phyloP scores from a whole-genome alignment of 2,329 filamentous ascomycete species.

The Cryphonectria carpinicola region DNA sequence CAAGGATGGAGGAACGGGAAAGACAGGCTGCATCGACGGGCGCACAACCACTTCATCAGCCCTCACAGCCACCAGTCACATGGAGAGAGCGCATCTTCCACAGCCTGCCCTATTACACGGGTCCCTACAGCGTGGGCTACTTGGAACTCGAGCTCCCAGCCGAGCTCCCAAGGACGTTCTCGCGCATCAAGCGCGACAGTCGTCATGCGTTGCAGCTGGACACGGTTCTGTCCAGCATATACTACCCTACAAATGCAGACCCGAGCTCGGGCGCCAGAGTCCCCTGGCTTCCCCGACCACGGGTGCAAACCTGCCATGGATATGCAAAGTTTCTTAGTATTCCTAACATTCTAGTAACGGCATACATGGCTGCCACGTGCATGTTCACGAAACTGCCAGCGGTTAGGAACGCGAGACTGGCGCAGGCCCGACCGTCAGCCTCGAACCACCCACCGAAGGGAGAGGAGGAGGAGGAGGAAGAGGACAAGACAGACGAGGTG shows the following conservation, averaged over 20 bases:
- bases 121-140: conserved; percentile 70
- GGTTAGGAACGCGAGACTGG: conserved; percentile 62
- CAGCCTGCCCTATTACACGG: conserved; percentile 63
- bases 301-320: conserved; percentile 58
- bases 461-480: conserved; percentile 36
- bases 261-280: conserved; percentile 51
- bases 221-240: conserved; percentile 68
- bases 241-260: conserved; percentile 58
- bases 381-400: conserved; percentile 69
- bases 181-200: conserved; percentile 44
- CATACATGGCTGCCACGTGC: conserved; percentile 58
- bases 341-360: conserved; percentile 51
- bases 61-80: conserved; percentile 37
- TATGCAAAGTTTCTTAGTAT: conserved; percentile 66
- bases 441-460: conserved; percentile 38
- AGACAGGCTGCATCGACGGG: background rate
- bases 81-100: conserved; percentile 46
- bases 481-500: conserved; percentile 31
- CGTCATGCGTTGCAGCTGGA: conserved; percentile 47
- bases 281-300: conserved; percentile 65
- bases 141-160: conserved; percentile 69
- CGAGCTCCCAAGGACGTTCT: conserved; percentile 44
- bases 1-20: conserved; percentile 16
- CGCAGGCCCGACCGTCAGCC: conserved; percentile 56
- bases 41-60: conserved; percentile 1